Evolutionary conservation across 768 basidiomycete genomes (phyloP).

Genomic region (Russula compacta): DNA sequence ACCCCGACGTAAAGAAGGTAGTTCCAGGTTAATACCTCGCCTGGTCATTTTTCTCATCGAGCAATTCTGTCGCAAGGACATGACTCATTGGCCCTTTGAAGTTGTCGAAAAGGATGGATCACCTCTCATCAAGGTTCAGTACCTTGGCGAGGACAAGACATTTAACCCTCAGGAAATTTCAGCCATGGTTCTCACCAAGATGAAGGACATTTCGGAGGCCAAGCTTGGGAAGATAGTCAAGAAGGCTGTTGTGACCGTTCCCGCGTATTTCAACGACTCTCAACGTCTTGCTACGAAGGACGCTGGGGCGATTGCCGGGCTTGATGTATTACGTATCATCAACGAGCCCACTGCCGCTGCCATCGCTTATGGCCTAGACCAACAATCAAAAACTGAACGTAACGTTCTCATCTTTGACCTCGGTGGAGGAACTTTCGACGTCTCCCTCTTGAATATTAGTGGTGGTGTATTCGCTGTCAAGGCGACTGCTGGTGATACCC

Average conservation of each 20-base stretch:
- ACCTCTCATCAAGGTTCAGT: constrained; percentile 92
- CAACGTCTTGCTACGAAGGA: constrained; percentile 99
- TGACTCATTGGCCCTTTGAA: constrained; percentile 95
- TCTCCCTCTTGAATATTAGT: constrained; percentile 94
- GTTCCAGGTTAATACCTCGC: background rate
- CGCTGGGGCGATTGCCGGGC: constrained; percentile 94
- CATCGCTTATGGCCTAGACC: constrained; percentile 97
- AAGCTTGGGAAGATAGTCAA: constrained; percentile 98
- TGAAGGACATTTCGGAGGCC: constrained; percentile 99
- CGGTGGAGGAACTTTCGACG: constrained; percentile 99
- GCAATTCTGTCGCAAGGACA: constrained; percentile 54
- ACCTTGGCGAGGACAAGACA: constrained; percentile 89
- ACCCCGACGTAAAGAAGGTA: constrained; percentile 91
- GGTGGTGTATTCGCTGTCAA: constrained; percentile 99
- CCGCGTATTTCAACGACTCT: constrained; percentile 99
- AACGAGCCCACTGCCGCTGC: constrained; percentile 99
- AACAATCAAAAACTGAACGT: constrained; percentile 89
- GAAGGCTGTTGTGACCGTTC: constrained; percentile 98
- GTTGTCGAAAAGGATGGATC: constrained; percentile 96
- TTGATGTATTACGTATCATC: constrained; percentile 99
- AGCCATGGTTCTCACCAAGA: constrained; percentile 98
- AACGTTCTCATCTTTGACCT: constrained; percentile 99
- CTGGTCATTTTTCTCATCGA: background rate
- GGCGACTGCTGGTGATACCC: constrained; percentile 98
- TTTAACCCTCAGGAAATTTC: constrained; percentile 99